Percentiles rank a stretch among this genome's conserved stretches.
Evolutionary conservation across 345 rosid genomes (phyloP).

Genomic region (Theobroma cacao): DNA sequence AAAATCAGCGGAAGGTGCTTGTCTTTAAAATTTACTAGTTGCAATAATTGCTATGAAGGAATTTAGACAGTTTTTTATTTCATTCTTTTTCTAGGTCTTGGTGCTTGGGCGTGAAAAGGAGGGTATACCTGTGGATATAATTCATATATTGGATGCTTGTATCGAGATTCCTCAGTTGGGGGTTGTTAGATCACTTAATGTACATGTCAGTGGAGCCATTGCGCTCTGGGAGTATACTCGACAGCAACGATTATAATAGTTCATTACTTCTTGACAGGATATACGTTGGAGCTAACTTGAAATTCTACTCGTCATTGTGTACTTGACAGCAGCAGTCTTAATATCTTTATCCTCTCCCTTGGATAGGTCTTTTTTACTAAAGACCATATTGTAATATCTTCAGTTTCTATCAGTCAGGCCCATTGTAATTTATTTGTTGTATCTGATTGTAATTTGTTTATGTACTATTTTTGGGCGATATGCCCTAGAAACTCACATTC

Average conservation of each 20-base stretch:
- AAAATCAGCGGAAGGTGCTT: neutral
- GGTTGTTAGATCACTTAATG: constrained; percentile 89
- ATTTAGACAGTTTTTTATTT: neutral
- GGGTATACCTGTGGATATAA: constrained; percentile 89
- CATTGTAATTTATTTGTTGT: neutral
- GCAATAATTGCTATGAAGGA: neutral
- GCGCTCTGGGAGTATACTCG: constrained; percentile 98
- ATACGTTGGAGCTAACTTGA: neutral
- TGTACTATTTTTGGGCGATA: neutral
- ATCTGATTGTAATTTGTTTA: neutral
- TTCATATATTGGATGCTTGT: constrained; percentile 86
- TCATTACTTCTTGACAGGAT: neutral
- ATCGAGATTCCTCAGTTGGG: constrained; percentile 95
- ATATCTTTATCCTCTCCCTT: neutral
- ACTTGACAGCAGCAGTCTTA: neutral
- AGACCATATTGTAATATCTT: neutral
- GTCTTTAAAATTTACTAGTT: neutral
- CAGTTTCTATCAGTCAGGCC: neutral
- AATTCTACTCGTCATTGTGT: neutral
- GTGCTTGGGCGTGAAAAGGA: constrained; percentile 95
- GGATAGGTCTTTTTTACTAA: neutral
- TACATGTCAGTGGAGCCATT: constrained; percentile 94
- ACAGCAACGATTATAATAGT: constrained; percentile 67
- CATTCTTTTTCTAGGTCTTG: constrained; percentile 53
- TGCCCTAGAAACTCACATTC: neutral